phyloP scores from a whole-genome alignment of 2,329 filamentous ascomycete genomes.

The Didymella pinodella region DNA sequence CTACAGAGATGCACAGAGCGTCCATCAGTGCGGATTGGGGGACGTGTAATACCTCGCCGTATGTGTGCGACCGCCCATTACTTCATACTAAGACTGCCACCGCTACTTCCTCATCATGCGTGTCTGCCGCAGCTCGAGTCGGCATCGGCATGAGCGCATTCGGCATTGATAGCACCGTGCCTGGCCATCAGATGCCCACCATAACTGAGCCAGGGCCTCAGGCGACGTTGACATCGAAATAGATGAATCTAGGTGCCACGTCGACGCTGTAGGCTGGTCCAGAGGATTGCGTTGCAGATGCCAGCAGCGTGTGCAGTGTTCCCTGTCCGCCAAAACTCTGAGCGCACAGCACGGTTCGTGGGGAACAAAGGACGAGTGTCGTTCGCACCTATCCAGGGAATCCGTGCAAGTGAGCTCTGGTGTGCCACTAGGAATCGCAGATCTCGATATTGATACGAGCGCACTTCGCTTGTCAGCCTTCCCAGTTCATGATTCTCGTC shows the following conservation, averaged over 20 bases:
- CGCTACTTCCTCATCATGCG: background rate
- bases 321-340: background rate
- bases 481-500: background rate
- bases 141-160: background rate
- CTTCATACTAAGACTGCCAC: background rate
- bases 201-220: constrained; percentile 2
- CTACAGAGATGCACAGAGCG: background rate
- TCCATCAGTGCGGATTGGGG: constrained; percentile 10
- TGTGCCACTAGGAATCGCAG: background rate
- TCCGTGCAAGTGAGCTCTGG: background rate
- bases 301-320: constrained; percentile 11
- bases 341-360: background rate
- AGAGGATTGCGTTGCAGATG: background rate
- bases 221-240: background rate
- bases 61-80: constrained; percentile 7
- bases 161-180: background rate
- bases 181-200: constrained; percentile 2
- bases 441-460: background rate
- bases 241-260: constrained; percentile 14
- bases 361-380: background rate
- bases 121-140: background rate
- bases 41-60: constrained; percentile 6
- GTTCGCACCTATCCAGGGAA: background rate
- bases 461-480: background rate
- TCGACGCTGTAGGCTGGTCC: constrained; percentile 1